A percentile compares a stretch with the other conserved stretches of the same genome.
Evolutionary conservation across 176 grass and related monocot species (phyloP).

Genomic region (Phoenix dactylifera): DNA sequence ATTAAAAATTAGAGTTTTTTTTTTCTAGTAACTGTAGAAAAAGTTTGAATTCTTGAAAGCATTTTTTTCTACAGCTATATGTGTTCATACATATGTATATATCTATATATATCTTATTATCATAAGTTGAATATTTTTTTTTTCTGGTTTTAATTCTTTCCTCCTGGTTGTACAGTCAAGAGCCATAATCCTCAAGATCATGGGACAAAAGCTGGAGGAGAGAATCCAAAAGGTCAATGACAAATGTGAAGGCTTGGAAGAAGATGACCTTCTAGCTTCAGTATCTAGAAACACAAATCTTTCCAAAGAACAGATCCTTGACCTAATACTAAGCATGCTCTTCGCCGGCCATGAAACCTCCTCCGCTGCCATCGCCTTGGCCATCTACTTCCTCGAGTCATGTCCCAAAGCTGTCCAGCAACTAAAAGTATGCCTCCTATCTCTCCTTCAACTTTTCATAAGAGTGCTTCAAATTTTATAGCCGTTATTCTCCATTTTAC

Average conservation of each 20-base stretch:
- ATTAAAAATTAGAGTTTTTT: no score
- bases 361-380: conserved; percentile 12
- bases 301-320: conserved; percentile 26
- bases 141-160: not conserved
- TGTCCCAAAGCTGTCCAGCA: conserved; percentile 21
- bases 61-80: no score
- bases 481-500: not conserved
- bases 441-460: no score
- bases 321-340: conserved; percentile 29
- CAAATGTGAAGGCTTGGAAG: not conserved
- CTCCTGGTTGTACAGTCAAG: conserved; percentile 13
- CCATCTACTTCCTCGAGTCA: conserved; percentile 21
- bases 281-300: conserved; percentile 19
- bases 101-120: not conserved
- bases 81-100: not conserved
- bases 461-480: no score
- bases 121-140: not conserved
- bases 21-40: no score
- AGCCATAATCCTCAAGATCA: conserved; percentile 12
- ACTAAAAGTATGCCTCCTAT: conserved; percentile 8
- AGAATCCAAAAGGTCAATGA: conserved; percentile 15
- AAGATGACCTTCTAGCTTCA: conserved; percentile 27
- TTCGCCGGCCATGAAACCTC: conserved; percentile 39
- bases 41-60: no score
- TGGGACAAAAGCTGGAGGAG: conserved; percentile 13